Base-by-base conservation (phyloP, 164 flowering plant species). In the Saururus chinensis region DNA sequence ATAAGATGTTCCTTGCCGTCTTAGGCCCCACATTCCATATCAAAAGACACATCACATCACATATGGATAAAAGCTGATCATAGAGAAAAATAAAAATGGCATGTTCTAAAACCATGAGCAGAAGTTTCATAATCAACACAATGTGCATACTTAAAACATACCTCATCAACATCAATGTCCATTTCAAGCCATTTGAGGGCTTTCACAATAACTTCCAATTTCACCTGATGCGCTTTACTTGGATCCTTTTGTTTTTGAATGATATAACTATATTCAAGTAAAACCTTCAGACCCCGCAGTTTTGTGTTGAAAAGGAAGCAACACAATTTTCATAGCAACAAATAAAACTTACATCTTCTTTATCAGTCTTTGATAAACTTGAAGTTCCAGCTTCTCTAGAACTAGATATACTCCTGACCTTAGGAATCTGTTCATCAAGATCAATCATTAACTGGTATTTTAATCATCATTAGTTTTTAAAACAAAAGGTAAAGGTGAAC, bases 401-500 rank as follows among this genome's bases (percentile, higher is more conserved):
- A 91, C 99, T 71, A 95, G 97, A 76, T 85, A 95, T 16, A 91
- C 97, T 56, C 99, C 97, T 48, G 97, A 88, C 68, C 96, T 87
- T 63, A 91, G 73, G 77, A 95, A 95, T 71, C 99, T 93, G 80
- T 65, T 0, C 17, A 12, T 9, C 11, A 45, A 45, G 49, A 45
- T 2, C 5, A 17, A 7, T 12, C 49, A 45, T 45, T 17, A 45
- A 45, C 14, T 45, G 49, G 49, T 45, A 13, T 45, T 45, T 12
- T 45, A 12, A 12, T 4, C 49, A 9, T 45, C 11, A 45, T 45
- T 45, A 45, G 49, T 13, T 45, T 12, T 10, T 17, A 14, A 35
- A 45, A 2, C 17, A 12, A 45, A 12, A 45, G 17, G 17, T 13
- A 56, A 19, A 67, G 48, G 19, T 53, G 7, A 4, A 9, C 53